Evolutionary conservation across 2,329 filamentous ascomycete genomes (phyloP), one percentile per base, ranked within the genome.

Genomic region (Sclerotinia sclerotiorum): DNA sequence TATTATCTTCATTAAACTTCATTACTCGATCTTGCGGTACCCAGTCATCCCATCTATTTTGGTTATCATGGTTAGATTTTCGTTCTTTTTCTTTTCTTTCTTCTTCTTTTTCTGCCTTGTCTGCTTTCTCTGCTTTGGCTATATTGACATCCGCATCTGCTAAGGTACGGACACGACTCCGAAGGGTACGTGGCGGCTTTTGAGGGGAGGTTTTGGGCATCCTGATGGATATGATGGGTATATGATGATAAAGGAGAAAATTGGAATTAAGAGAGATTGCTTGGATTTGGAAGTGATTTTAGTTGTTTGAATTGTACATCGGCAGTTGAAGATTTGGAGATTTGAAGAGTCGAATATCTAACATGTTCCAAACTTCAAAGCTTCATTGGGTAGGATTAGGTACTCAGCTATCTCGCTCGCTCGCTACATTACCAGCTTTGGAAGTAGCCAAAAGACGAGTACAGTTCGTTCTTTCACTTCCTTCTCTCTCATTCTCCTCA

Each of bases 1-100:
- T 92, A 81, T 98, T 97, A 81, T 98, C 95, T 68, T 97, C 93
- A 64, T 90, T 97, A 78, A 94, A 90, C 81, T 97, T 97, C 77
- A 94, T 90, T 70, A 99, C 90, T 73, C 95, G 92, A 79, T 98
- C 94, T 80, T 93, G 89, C 29, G 92, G 88, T 56, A 98, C 95
- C 94, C 94, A 98, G 82, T 99, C 95, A 82, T 99, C 95, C 95
- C 95, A 99, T 71, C 65, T 67, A 17, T 67, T 62, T 62, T 48
- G 13, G 35, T 44, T 11, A 19, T 35, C 27, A 46, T 17, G 19
- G 65, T 67, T 67, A 67, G 65, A 52, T 39, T 29, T 21, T 52
- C 15, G 48, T 24, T 44, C 29, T 60, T 39, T 6, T 44, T 10
- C 15, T 39, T 39, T 13, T 39, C 8, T 11, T 39, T 13, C 39